Evolutionary conservation across 2,329 filamentous ascomycete species (phyloP).

Genomic region (Sclerotinia borealis): DNA sequence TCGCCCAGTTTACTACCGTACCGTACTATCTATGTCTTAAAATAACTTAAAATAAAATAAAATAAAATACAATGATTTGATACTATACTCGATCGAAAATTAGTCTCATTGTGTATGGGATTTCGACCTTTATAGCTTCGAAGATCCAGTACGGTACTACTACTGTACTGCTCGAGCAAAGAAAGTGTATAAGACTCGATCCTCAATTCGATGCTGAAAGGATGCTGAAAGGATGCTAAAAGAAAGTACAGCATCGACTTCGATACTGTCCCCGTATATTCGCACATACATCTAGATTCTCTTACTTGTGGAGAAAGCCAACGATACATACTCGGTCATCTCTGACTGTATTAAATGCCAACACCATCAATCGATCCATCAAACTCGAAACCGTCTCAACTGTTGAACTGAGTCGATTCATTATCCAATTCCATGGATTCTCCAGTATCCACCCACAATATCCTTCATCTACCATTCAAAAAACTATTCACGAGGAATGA

Average conservation of each 20-base stretch:
- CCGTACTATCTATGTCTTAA: too few species aligned
- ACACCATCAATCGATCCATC: background rate
- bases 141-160: background rate
- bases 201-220: background rate
- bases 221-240: too few species aligned
- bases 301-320: background rate
- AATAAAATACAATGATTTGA: too few species aligned
- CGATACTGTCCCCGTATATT: background rate
- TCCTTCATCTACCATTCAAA: background rate
- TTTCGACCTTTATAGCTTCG: background rate
- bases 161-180: background rate
- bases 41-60: too few species aligned
- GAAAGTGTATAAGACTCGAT: background rate
- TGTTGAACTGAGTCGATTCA: too few species aligned
- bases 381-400: background rate
- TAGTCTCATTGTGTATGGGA: too few species aligned
- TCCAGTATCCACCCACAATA: background rate
- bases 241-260: background rate
- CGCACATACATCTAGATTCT: background rate
- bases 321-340: background rate
- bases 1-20: too few species aligned
- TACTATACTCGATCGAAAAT: too few species aligned
- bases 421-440: background rate
- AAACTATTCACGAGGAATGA: background rate
- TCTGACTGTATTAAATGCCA: slow-evolving; percentile 3